Conservation (phyloP, 306 rosid species). For the Herpetospermum pedunculosum region DNA sequence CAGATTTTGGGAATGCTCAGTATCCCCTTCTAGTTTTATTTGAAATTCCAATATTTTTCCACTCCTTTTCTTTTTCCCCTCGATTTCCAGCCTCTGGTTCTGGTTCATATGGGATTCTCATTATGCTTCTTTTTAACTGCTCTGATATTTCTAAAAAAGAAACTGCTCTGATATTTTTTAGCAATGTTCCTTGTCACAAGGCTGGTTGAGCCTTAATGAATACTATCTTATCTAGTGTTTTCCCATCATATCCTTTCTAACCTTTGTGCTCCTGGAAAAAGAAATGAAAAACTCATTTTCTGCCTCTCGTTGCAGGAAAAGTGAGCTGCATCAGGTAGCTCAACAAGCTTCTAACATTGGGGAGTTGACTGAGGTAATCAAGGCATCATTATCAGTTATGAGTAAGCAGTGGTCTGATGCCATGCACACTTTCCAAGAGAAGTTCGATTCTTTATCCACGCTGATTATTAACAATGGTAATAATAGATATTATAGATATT, state of each 20-base stretch:
- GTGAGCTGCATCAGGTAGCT: slow-evolving; percentile 92
- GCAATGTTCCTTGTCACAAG: background rate
- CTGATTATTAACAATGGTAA: slow-evolving; percentile 79
- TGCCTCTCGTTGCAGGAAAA: slow-evolving; percentile 46
- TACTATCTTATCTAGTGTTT: background rate
- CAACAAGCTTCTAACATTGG: slow-evolving; percentile 93
- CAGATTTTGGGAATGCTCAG: background rate
- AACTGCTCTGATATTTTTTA: background rate
- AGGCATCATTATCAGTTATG: slow-evolving; percentile 79
- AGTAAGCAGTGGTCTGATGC: slow-evolving; percentile 96
- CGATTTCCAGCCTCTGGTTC: background rate
- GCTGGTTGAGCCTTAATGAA: background rate
- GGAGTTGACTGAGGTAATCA: slow-evolving; percentile 78
- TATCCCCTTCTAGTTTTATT: background rate
- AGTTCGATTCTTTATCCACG: slow-evolving; percentile 69
- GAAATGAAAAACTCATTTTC: background rate
- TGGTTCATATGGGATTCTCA: background rate
- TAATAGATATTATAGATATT: slow-evolving; percentile 18
- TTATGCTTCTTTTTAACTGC: background rate
- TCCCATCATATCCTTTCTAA: background rate
- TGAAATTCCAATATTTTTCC: background rate
- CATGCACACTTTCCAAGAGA: slow-evolving; percentile 67
- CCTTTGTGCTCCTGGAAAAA: background rate
- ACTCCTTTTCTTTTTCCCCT: background rate
- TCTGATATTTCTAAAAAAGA: background rate